Percentiles rank a stretch among this genome's conserved stretches.
These are phyloP conservation scores for Phylloporus arenicola DNA, from an alignment of 768 basidiomycete species.

Conservation along the genomic window DNA sequence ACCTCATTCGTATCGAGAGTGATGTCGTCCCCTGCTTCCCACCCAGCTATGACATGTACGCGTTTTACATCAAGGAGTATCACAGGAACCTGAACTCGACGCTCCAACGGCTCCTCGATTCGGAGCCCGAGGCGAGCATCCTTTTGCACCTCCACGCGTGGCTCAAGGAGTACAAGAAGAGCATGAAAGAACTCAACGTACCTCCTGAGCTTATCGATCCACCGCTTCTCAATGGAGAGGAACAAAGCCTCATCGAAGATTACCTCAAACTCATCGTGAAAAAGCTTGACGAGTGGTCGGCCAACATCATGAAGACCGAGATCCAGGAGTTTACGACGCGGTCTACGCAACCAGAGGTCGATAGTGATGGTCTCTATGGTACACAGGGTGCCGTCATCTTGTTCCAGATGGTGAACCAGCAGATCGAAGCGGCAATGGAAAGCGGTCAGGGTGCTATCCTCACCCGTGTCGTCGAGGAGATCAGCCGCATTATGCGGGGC, in stretches of 20 bases:
- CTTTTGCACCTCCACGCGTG: constrained; percentile 84
- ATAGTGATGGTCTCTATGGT: constrained; percentile 84
- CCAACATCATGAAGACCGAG: constrained; percentile 91
- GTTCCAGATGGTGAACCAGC: constrained; percentile 98
- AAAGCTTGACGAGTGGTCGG: constrained; percentile 96
- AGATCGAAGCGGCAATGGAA: constrained; percentile 90
- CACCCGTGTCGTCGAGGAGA: constrained; percentile 83
- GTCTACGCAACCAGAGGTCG: constrained; percentile 81
- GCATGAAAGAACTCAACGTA: constrained; percentile 90
- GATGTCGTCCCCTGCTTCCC: constrained; percentile 92
- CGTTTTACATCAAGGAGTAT: constrained; percentile 79
- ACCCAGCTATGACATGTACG: constrained; percentile 83
- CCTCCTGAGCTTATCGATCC: constrained; percentile 80
- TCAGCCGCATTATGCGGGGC: constrained; percentile 81
- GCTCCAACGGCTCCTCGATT: constrained; percentile 61
- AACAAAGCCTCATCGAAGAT: constrained; percentile 89
- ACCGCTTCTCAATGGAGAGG: constrained; percentile 90
- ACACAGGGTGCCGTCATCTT: constrained; percentile 91
- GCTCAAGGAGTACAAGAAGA: constrained; percentile 93
- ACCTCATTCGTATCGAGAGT: constrained; percentile 86
- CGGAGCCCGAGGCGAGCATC: constrained; percentile 82
- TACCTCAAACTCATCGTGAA: constrained; percentile 89
- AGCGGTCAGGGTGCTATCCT: constrained; percentile 94
- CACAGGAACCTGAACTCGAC: constrained; percentile 78
- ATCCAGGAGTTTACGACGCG: constrained; percentile 77